Conservation (phyloP, 768 basidiomycete genomes). For the Trametes cinnabarina region DNA sequence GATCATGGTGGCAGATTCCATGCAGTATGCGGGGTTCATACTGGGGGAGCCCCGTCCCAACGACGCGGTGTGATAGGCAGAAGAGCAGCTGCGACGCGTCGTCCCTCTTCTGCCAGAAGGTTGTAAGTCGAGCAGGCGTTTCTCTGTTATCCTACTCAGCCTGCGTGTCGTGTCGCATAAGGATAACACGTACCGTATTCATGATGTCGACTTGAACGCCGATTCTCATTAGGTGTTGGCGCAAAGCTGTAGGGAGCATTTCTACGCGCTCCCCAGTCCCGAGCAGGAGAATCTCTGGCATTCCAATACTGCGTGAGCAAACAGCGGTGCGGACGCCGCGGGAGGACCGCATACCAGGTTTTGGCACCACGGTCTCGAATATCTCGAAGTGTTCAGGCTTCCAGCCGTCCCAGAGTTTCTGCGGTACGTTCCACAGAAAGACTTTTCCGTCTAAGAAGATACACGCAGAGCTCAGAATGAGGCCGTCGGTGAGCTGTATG, state of each 20-base stretch:
- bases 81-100: constrained; percentile 89
- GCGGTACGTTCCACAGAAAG: constrained; percentile 86
- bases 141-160: constrained; percentile 42
- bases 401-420: constrained; percentile 68
- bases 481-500: constrained; percentile 73
- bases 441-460: constrained; percentile 86
- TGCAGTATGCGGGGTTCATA: no score
- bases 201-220: constrained; percentile 90
- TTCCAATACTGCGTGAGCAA: not conserved
- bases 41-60: constrained; percentile 11
- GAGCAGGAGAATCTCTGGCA: constrained; percentile 88
- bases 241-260: constrained; percentile 66
- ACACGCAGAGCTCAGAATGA: constrained; percentile 71
- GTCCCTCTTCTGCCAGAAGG: constrained; percentile 87
- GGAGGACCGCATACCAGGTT: constrained; percentile 63
- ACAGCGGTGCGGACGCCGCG: not conserved
- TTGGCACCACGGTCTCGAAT: constrained; percentile 79
- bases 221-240: constrained; percentile 63
- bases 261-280: constrained; percentile 78
- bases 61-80: constrained; percentile 56
- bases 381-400: constrained; percentile 68
- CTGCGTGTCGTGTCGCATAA: not conserved
- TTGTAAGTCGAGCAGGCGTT: constrained; percentile 98
- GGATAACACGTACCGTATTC: constrained; percentile 61
- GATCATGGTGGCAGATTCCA: no score